phyloP scores from a whole-genome alignment of 108 stramenopile species.

The Poteriospumella lacustris region DNA sequence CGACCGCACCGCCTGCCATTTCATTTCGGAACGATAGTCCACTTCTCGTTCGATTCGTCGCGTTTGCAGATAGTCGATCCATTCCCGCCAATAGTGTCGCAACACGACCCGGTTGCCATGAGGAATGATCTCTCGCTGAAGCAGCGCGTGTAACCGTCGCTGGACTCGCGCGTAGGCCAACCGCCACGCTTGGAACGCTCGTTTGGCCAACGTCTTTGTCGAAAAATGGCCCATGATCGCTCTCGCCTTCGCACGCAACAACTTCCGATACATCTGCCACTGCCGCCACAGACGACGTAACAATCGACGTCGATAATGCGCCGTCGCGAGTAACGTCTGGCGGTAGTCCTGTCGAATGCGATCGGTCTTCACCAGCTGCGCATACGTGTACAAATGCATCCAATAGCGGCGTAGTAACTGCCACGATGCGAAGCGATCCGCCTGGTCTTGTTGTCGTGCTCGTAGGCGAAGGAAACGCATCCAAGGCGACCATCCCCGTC shows the following conservation, averaged over 20 bases:
- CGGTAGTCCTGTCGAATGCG: background rate
- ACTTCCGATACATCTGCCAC: slow-evolving; percentile 12
- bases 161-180: background rate
- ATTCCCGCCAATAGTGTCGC: background rate
- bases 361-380: background rate
- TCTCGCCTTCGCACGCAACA: slow-evolving; percentile 2
- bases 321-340: background rate
- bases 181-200: background rate
- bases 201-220: background rate
- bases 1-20: background rate
- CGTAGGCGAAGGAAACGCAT: background rate
- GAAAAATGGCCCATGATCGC: slow-evolving; percentile 1
- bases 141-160: background rate
- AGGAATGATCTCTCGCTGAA: background rate
- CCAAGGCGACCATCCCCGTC: background rate
- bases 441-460: background rate
- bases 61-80: background rate
- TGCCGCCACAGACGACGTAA: background rate
- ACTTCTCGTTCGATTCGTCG: background rate
- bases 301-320: background rate
- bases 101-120: background rate
- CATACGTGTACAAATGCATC: background rate
- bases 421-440: background rate
- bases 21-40: background rate
- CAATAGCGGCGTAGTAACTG: background rate